Base-by-base conservation (phyloP, 176 grass and related monocot genomes). In the Rhipidocladum racemiflorum region DNA sequence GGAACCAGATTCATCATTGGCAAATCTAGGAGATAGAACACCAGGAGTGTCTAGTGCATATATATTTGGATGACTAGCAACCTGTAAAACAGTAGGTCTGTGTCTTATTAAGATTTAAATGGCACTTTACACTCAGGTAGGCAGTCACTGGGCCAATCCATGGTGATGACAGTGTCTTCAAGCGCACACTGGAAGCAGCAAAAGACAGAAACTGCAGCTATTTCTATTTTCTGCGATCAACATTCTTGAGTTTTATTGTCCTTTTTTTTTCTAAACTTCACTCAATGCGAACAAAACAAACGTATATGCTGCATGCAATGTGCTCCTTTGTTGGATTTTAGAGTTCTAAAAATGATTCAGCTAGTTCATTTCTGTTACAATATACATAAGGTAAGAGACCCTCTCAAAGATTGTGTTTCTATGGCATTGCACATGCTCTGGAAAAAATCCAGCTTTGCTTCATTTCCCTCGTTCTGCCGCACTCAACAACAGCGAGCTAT, bases 21-120 rank as follows among this genome's bases (percentile, higher is more conserved):
- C 40, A 77, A 91, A 76, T 77, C 45, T 83, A 38, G 78, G 86
- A 39, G 77, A 85, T 43, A 91, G 77, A 83, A 97, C 49, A 72
- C 91, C 94, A 20, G 88, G 94, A 21, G 89, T 89, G 43, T 91
- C 91, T 83, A 97, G 80, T 70, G 91, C 74, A 68, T 91, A 97
- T 74, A 93, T 91, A 84, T 93, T 97, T 2, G 91, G 91, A 91
- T 89, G 94, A 42, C 86, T 93, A 60, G 84, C 88, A 63, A 97
- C 87, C 94, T 93, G 87, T 48, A 83, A 83, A 80, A 45, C 3
- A 72, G 29, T 24, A 78, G 73, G 25, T 7, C 11, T 55, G 48
- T 68, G 53, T 51, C 11, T 55, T 75, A 72, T 61, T 61, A 68
- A 79, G 39, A 81, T 70, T 36, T 20, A 81, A 45, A 70, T 71